These are phyloP conservation scores for Aureobasidium zeae DNA, from an alignment of 2,329 filamentous ascomycete species.

Conservation along the genomic window DNA sequence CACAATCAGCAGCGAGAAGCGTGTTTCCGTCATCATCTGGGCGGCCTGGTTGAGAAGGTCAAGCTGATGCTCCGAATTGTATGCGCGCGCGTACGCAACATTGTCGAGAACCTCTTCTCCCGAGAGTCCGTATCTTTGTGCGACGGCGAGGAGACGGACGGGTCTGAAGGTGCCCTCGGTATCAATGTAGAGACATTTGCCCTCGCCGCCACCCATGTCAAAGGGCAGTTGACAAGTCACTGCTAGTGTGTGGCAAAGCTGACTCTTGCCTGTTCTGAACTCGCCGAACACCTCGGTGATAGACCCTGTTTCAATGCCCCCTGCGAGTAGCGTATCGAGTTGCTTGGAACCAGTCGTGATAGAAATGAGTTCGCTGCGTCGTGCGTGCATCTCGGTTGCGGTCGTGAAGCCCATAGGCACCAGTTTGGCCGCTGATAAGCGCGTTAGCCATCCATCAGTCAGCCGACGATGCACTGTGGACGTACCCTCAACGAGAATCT, in stretches of 20 bases:
- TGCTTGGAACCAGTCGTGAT: slow-evolving; percentile 98
- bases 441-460: slow-evolving; percentile 15
- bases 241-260: slow-evolving; percentile 96
- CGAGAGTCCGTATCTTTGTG: slow-evolving; percentile 85
- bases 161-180: slow-evolving; percentile 95
- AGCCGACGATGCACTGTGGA: slow-evolving; percentile 1
- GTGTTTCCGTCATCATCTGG: slow-evolving; percentile 98
- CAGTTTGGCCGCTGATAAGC: slow-evolving; percentile 67
- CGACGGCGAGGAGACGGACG: slow-evolving; percentile 80
- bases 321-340: slow-evolving; percentile 85
- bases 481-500: slow-evolving; percentile 79
- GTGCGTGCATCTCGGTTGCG: slow-evolving; percentile 96
- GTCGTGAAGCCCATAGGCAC: slow-evolving; percentile 99
- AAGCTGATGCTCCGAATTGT: slow-evolving; percentile 97
- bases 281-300: slow-evolving; percentile 98
- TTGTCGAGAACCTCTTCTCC: slow-evolving; percentile 98
- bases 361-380: slow-evolving; percentile 91
- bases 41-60: slow-evolving; percentile 90
- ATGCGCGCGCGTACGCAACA: slow-evolving; percentile 92
- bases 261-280: slow-evolving; percentile 95
- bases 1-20: slow-evolving; percentile 90
- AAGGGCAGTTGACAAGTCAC: slow-evolving; percentile 97
- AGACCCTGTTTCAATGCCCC: slow-evolving; percentile 91
- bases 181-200: slow-evolving; percentile 97
- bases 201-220: slow-evolving; percentile 97